phyloP scores from a whole-genome alignment of 139 green algal species.

The Chlorella sp. region DNA sequence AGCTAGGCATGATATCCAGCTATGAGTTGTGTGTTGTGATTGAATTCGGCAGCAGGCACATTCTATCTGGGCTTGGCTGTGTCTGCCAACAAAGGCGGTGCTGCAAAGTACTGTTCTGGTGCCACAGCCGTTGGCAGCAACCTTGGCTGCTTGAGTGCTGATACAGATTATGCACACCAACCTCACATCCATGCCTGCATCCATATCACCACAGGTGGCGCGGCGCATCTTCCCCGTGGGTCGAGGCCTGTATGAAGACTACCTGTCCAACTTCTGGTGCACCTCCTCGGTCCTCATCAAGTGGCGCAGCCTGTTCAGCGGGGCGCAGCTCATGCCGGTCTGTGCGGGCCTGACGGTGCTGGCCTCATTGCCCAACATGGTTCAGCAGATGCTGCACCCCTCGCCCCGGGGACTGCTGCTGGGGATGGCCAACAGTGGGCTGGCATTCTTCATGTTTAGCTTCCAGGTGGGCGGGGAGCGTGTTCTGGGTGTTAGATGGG shows the following conservation, averaged over 20 bases:
- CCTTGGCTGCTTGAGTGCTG: too few species aligned
- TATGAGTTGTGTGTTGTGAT: too few species aligned
- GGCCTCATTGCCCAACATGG: slow-evolving; percentile 48
- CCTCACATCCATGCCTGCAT: too few species aligned
- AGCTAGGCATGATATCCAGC: too few species aligned
- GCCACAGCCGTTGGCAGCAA: too few species aligned
- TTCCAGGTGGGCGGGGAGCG: slow-evolving; percentile 89
- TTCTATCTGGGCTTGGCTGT: too few species aligned
- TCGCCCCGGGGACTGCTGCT: slow-evolving; percentile 63
- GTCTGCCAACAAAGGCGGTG: too few species aligned
- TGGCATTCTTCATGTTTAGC: slow-evolving; percentile 94
- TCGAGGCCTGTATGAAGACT: slow-evolving; percentile 93
- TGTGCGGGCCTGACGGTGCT: slow-evolving; percentile 59
- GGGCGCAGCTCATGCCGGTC: slow-evolving; percentile 37
- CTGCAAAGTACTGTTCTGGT: too few species aligned
- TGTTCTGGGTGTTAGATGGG: too few species aligned
- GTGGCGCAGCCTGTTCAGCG: too few species aligned
- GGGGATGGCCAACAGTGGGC: slow-evolving; percentile 67
- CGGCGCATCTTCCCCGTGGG: slow-evolving; percentile 73
- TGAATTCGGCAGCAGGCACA: too few species aligned
- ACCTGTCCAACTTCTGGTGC: slow-evolving; percentile 98
- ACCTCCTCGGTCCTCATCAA: slow-evolving; percentile 67
- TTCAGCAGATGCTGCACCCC: slow-evolving; percentile 40
- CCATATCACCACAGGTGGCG: slow-evolving; percentile 50
- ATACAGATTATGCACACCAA: too few species aligned